Conservation (phyloP, 2,329 filamentous ascomycete genomes). For the Diaporthe caulivora region DNA sequence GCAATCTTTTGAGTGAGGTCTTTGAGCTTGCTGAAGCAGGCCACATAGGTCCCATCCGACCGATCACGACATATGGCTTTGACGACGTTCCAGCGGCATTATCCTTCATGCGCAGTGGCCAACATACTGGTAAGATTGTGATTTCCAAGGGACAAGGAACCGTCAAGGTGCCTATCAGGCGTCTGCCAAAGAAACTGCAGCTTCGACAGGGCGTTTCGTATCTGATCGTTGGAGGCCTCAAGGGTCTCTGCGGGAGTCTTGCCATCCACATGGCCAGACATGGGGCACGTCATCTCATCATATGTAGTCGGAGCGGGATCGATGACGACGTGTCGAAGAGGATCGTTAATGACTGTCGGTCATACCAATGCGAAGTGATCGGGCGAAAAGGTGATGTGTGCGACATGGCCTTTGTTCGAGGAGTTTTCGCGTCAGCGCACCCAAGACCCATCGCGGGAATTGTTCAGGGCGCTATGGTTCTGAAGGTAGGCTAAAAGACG, state of each 20-base stretch:
- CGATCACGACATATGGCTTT: background rate
- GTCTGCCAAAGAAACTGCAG: too few relatives aligned
- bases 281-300: conserved; percentile 50
- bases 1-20: background rate
- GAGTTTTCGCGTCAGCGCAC: conserved; percentile 30
- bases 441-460: conserved; percentile 44
- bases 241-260: conserved; percentile 51
- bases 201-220: conserved; percentile 40
- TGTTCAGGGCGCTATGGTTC: conserved; percentile 51
- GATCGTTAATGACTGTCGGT: conserved; percentile 41
- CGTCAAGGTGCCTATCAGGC: too few relatives aligned
- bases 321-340: conserved; percentile 46
- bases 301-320: conserved; percentile 47
- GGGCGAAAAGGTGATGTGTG: conserved; percentile 41
- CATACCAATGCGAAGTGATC: conserved; percentile 41
- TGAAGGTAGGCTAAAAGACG: conserved; percentile 27
- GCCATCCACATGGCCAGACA: conserved; percentile 49
- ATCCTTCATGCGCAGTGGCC: background rate
- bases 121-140: background rate
- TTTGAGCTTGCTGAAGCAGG: background rate
- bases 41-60: background rate
- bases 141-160: background rate
- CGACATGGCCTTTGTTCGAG: conserved; percentile 36
- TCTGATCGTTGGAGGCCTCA: conserved; percentile 54
- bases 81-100: background rate